Evolutionary conservation across 176 grass and related monocot species (phyloP).

Genomic region (Secale cereale): DNA sequence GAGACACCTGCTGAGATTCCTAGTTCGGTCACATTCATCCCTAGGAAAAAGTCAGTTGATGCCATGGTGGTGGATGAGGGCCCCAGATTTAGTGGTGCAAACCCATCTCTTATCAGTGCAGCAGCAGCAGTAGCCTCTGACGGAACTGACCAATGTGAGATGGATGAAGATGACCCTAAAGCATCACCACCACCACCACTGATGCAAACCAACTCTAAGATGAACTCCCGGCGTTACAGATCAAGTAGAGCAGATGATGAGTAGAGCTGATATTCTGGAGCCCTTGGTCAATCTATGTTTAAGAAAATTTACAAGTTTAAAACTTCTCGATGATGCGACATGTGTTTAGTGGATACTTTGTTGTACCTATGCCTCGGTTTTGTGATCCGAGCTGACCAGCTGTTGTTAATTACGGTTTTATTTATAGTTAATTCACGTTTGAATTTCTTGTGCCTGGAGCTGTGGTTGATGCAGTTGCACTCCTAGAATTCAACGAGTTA

Average conservation of each 20-base stretch:
- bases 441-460: conserved; percentile 11
- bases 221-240: conserved; percentile 35
- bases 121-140: conserved; percentile 42
- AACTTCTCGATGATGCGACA: conserved; percentile 9
- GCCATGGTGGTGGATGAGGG: conserved; percentile 64
- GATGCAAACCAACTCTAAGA: conserved; percentile 27
- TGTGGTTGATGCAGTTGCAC: neutral
- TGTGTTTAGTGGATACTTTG: conserved; percentile 25
- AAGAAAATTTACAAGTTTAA: conserved; percentile 10
- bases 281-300: neutral
- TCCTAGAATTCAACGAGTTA: neutral
- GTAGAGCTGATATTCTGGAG: conserved; percentile 6
- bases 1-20: conserved; percentile 57
- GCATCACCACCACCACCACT: neutral
- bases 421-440: neutral
- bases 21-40: conserved; percentile 63
- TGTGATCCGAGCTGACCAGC: conserved; percentile 29
- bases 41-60: conserved; percentile 69
- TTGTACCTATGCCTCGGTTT: conserved; percentile 27
- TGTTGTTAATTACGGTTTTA: neutral
- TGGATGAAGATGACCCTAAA: conserved; percentile 67
- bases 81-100: conserved; percentile 26
- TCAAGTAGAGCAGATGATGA: conserved; percentile 37
- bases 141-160: conserved; percentile 57
- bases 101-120: conserved; percentile 30